These are phyloP conservation scores for Penicillium decumbens DNA, from an alignment of 2,329 filamentous ascomycete species.

Conservation along the genomic window DNA sequence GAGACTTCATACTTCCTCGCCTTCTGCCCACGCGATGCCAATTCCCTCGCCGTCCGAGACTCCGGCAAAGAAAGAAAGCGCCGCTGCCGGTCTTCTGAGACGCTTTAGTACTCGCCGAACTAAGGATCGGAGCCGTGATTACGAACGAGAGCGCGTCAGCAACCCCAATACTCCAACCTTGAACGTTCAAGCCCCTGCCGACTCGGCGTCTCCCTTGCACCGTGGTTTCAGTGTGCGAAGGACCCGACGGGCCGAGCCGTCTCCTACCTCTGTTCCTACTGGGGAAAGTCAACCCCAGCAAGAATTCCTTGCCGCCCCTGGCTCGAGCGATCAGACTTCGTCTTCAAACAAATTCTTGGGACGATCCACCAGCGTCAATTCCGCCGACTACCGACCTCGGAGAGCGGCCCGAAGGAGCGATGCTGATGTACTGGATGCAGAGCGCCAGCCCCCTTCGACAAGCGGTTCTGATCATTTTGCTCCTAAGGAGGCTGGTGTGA, in stretches of 20 bases:
- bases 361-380: slow-evolving; percentile 87
- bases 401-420: slow-evolving; percentile 55
- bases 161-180: slow-evolving; percentile 69
- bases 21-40: slow-evolving; percentile 47
- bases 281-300: slow-evolving; percentile 62
- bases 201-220: slow-evolving; percentile 60
- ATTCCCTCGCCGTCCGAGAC: slow-evolving; percentile 57
- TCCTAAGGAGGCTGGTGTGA: slow-evolving; percentile 41
- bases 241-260: slow-evolving; percentile 51
- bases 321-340: slow-evolving; percentile 56
- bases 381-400: slow-evolving; percentile 67
- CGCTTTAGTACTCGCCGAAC: slow-evolving; percentile 85
- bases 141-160: slow-evolving; percentile 49
- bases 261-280: slow-evolving; percentile 55
- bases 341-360: slow-evolving; percentile 67
- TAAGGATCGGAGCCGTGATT: slow-evolving; percentile 50
- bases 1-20: slow-evolving; percentile 54
- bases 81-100: slow-evolving; percentile 75
- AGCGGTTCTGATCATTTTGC: slow-evolving; percentile 76
- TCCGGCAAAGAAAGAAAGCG: slow-evolving; percentile 75
- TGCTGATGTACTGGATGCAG: slow-evolving; percentile 50
- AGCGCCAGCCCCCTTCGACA: slow-evolving; percentile 65
- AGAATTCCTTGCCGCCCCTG: slow-evolving; percentile 71
- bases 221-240: slow-evolving; percentile 85
- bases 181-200: slow-evolving; percentile 72